A percentile compares a stretch with the other conserved stretches of the same genome.
Evolutionary conservation across 163 green algal species (phyloP).

Genomic region (Prototheca cutis): DNA sequence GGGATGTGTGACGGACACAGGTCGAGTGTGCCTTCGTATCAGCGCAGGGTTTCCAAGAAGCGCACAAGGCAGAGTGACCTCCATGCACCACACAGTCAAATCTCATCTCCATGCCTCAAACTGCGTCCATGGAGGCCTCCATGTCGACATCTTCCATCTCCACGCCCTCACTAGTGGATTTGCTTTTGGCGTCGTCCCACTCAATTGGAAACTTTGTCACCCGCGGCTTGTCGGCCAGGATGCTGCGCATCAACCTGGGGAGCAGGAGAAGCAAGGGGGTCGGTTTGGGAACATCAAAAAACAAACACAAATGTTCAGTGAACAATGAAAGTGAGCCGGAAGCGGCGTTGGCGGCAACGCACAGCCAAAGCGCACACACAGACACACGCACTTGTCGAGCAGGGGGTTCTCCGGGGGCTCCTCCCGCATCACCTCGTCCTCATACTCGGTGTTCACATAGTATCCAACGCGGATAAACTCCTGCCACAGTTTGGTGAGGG

Average conservation of each 20-base stretch:
- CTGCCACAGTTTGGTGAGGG: too few relatives aligned
- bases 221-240: slow-evolving; percentile 68
- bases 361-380: background rate
- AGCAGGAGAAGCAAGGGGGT: background rate
- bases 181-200: slow-evolving; percentile 41
- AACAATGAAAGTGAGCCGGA: too few relatives aligned
- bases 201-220: slow-evolving; percentile 65
- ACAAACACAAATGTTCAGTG: too few relatives aligned
- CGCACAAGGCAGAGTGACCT: too few relatives aligned
- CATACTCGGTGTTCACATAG: slow-evolving; percentile 96
- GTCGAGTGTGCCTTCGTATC: too few relatives aligned
- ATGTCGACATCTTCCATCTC: background rate
- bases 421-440: slow-evolving; percentile 63
- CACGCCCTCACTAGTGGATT: too few relatives aligned
- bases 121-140: background rate
- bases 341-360: too few relatives aligned
- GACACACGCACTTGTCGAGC: slow-evolving; percentile 37
- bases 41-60: too few relatives aligned
- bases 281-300: too few relatives aligned
- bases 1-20: too few relatives aligned
- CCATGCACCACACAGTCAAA: too few relatives aligned
- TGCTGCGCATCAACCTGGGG: slow-evolving; percentile 42
- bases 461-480: slow-evolving; percentile 98
- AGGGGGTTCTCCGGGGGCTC: slow-evolving; percentile 57
- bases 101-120: too few relatives aligned